Percentiles rank a stretch among this genome's conserved stretches.
These are phyloP conservation scores for Cryptococcus neoformans DNA, from an alignment of 1,284 basidiomycete species.

Conservation along the genomic window DNA sequence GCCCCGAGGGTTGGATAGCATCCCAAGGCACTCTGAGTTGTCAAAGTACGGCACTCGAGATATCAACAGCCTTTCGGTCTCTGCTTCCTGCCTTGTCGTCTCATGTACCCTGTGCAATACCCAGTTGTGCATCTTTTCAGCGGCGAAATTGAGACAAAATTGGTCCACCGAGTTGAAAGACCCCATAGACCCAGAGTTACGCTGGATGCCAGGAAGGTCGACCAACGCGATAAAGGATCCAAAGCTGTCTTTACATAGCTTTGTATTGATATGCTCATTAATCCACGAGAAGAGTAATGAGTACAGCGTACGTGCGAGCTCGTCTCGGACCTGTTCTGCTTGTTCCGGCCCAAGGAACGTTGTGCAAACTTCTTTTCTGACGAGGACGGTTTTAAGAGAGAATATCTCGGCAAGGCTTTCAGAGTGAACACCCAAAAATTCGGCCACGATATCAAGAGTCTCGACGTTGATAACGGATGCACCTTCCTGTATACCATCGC, in stretches of 20 bases:
- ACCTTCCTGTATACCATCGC: slow-evolving; percentile 76
- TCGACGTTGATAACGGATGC: slow-evolving; percentile 81
- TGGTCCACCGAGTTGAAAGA: slow-evolving; percentile 90
- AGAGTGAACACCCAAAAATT: slow-evolving; percentile 82
- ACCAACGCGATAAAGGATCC: slow-evolving; percentile 90
- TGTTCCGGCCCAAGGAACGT: slow-evolving; percentile 93
- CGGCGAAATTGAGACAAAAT: slow-evolving; percentile 94
- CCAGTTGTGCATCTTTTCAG: slow-evolving; percentile 84
- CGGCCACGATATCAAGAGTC: slow-evolving; percentile 73
- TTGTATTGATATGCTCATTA: slow-evolving; percentile 93
- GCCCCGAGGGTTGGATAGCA: slow-evolving; percentile 82
- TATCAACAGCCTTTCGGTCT: slow-evolving; percentile 76
- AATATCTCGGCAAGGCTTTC: slow-evolving; percentile 76
- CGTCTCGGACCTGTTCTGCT: slow-evolving; percentile 87
- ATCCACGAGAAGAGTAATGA: slow-evolving; percentile 95
- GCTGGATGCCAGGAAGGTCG: slow-evolving; percentile 91
- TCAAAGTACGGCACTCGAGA: slow-evolving; percentile 68
- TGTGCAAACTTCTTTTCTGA: slow-evolving; percentile 93
- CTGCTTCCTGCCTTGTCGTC: slow-evolving; percentile 73
- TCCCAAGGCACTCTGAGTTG: slow-evolving; percentile 82
- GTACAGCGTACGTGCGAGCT: slow-evolving; percentile 89
- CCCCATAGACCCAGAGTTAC: slow-evolving; percentile 62
- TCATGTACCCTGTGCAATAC: slow-evolving; percentile 71
- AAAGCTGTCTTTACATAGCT: slow-evolving; percentile 87
- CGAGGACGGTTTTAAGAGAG: slow-evolving; percentile 86